Evolutionary conservation across 148 eudicot species (phyloP), one percentile per base, ranked within the genome.

Genomic region (Beta vulgaris): DNA sequence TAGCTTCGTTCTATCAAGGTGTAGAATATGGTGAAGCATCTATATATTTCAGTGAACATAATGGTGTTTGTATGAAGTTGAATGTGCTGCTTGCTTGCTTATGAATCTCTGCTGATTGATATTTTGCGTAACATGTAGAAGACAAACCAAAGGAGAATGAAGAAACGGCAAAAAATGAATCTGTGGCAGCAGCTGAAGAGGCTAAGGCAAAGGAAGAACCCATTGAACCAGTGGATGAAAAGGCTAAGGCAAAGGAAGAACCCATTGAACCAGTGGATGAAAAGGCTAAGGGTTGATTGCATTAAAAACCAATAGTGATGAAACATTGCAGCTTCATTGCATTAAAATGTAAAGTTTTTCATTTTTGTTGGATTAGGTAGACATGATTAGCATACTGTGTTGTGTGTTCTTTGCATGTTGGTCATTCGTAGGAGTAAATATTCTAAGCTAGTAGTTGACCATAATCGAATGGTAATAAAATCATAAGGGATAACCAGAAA

Each of bases 201-300:
- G 68, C 34, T 25, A 46, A 69, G 37, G 74, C 70, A 34, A 61
- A 77, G 71, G 75, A 73, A 57, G 73, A 81, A 51, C 66, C 69
- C 63, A 31, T 14, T 77, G 68, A 77, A 77, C 75, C 75, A 48
- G 71, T 81, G 78, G 84, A 75, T 82, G 53, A 42, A 26, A 35
- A 57, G 68, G 68, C 34, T 25, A 46, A 69, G 37, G 74, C 70
- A 34, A 61, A 77, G 71, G 75, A 73, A 57, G 73, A 81, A 51
- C 66, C 69, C 63, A 31, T 14, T 77, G 68, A 77, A 77, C 75
- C 75, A 48, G 71, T 81, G 78, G 84, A 75, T 82, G 53, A 69
- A 57, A 72, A 73, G 42, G 61, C 78, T 73, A 60, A 82, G 75
- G 78, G 72, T 74, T 82, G 75, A 77, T 32, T 77, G 78, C 60